A percentile compares a stretch with the other conserved stretches of the same genome.
Conservation (phyloP, 768 basidiomycete genomes). For the Lyophyllum shimeji region DNA sequence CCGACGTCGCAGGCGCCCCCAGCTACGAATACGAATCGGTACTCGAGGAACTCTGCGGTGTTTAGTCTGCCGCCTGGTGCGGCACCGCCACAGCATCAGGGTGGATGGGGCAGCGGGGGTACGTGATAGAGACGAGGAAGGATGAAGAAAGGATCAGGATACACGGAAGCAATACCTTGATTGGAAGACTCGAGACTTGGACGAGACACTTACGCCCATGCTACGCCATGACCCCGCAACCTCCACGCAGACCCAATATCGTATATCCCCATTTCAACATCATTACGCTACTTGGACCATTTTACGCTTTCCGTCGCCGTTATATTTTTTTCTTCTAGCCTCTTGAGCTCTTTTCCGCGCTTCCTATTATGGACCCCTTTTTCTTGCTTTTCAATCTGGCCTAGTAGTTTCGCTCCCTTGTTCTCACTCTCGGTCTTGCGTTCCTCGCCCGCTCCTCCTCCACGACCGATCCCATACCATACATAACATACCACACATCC, state of each 20-base stretch:
- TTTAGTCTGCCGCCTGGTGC: slow-evolving; percentile 10
- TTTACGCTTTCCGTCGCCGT: not conserved
- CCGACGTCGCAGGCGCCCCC: slow-evolving; percentile 58
- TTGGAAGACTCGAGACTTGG: not conserved
- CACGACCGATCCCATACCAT: not conserved
- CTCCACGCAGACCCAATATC: not conserved
- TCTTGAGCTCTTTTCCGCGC: not conserved
- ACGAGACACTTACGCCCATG: not conserved
- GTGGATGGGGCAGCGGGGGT: slow-evolving; percentile 1
- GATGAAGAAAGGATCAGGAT: not conserved
- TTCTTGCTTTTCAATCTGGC: not conserved
- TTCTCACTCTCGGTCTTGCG: not conserved
- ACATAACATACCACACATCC: not conserved
- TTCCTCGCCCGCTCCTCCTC: not conserved
- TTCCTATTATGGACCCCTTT: not conserved
- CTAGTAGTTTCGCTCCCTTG: not conserved
- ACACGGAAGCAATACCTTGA: not conserved
- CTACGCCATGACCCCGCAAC: not conserved
- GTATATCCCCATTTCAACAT: not conserved
- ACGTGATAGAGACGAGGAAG: not conserved
- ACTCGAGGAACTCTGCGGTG: slow-evolving; percentile 14
- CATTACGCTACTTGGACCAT: not conserved
- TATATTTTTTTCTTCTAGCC: not conserved
- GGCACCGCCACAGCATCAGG: slow-evolving; percentile 8
- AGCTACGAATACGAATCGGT: slow-evolving; percentile 21